These are phyloP conservation scores for Gloeostereum incarnatum DNA, from an alignment of 768 basidiomycete species.

Conservation along the genomic window DNA sequence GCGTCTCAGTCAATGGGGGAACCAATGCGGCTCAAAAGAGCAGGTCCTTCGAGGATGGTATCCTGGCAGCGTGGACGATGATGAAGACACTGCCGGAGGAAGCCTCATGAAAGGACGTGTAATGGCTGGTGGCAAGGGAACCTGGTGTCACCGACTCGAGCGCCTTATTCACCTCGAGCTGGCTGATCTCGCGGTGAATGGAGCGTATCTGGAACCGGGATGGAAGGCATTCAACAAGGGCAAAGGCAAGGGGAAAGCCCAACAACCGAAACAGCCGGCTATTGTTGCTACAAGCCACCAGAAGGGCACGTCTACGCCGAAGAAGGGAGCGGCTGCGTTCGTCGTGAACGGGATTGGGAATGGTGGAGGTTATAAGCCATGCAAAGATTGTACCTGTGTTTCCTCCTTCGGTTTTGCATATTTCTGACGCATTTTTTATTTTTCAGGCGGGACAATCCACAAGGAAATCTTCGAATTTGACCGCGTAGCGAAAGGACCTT, in stretches of 20 bases:
- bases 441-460: conserved; percentile 47
- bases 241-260: conserved; percentile 7
- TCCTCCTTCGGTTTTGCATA: not conserved
- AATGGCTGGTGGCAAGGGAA: conserved; percentile 47
- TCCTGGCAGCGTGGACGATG: conserved; percentile 39
- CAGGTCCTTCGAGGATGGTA: conserved; percentile 69
- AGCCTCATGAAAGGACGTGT: conserved; percentile 62
- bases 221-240: conserved; percentile 28
- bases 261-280: conserved; percentile 10
- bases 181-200: conserved; percentile 50
- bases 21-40: conserved; percentile 71
- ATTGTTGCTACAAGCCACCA: not conserved
- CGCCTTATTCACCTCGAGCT: conserved; percentile 76
- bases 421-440: conserved; percentile 6
- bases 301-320: not conserved
- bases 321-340: conserved; percentile 2
- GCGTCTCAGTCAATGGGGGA: conserved; percentile 72
- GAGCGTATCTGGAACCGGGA: conserved; percentile 46
- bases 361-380: conserved; percentile 16
- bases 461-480: conserved; percentile 75
- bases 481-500: conserved; percentile 39
- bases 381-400: conserved; percentile 34
- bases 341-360: conserved; percentile 12
- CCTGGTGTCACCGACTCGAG: conserved; percentile 71
- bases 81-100: conserved; percentile 21